Evolutionary conservation across 2,329 filamentous ascomycete species (phyloP), one percentile per base, ranked within the genome.

Genomic region (Alternaria gansuensis): DNA sequence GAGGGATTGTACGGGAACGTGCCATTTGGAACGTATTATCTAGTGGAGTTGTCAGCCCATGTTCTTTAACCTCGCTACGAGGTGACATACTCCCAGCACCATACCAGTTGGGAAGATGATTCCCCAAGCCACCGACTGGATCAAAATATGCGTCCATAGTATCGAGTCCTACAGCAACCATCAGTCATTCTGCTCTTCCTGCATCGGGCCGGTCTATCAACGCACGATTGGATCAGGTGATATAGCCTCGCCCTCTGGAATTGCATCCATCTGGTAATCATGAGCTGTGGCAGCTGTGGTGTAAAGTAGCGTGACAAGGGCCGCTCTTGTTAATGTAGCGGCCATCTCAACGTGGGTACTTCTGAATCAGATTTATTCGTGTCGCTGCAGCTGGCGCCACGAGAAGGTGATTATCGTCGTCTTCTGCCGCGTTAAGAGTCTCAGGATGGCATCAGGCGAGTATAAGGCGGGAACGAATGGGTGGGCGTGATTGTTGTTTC

Each of bases 31-130:
- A 62, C 92, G 92, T 65, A 90, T 87, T 59, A 99, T 93, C 90
- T 96, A 75, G 17, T 29, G 59, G 55, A 51, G n/a, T 13, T 45
- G 11, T 40, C 41, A 56, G 24, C 31, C 43, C 53, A 24, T 7
- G 3, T 24, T 10, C 24, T 10, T 11, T 0, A 1, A 4, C 10
- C 17, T 26, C 31, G 6, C 2, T 24, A 2, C 8, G 1, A 21
- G 4, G 13, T 8, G 14, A 81, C 89, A 71, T 86, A 95, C 91
- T 59, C 94, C 94, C 17, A 97, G 82, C 40, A 98, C 93, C 94
- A 99, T 98, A 69, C 95, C 95, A 14, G 92, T 84, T 10, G 95
- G 95, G 73, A 97, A 98, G 59, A 98, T 86, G 68, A 99, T 84
- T 62, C 95, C 95, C 82, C 96, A 98, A 57, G 93, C 88, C 58